These are phyloP conservation scores for Haematococcus lacustris DNA, from an alignment of 139 green algal species.

Conservation along the genomic window DNA sequence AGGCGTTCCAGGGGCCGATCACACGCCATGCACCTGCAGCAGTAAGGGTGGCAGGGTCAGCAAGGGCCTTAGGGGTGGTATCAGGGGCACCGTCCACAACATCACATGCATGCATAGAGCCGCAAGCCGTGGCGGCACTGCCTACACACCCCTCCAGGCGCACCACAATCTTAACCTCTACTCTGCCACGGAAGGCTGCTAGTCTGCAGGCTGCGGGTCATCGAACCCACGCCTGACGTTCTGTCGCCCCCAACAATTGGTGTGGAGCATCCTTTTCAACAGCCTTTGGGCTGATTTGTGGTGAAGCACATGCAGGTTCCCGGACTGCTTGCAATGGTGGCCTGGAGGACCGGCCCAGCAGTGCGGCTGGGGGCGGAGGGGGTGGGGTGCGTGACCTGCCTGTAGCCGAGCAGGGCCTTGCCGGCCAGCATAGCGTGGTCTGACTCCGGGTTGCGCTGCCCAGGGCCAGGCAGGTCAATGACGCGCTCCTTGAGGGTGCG, in stretches of 20 bases:
- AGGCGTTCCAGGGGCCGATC: conserved; percentile 51
- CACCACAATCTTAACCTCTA: no score
- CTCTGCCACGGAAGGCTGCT: no score
- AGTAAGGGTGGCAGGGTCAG: not conserved
- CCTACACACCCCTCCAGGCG: no score
- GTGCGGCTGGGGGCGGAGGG: not conserved
- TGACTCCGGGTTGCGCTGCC: not conserved
- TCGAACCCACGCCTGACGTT: not conserved
- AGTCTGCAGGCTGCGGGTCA: no score
- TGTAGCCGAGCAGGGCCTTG: conserved; percentile 35
- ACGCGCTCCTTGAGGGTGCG: conserved; percentile 8
- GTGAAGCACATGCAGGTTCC: not conserved
- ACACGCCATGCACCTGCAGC: conserved; percentile 43
- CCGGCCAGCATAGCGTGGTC: conserved; percentile 53
- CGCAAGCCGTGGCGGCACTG: not conserved
- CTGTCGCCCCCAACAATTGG: not conserved
- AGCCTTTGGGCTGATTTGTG: no score
- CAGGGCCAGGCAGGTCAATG: not conserved
- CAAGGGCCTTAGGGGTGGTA: not conserved
- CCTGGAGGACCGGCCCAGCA: not conserved
- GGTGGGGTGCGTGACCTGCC: not conserved
- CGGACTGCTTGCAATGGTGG: not conserved
- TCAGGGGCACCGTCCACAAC: conserved; percentile 8
- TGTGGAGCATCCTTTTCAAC: not conserved
- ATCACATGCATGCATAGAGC: not conserved